Evolutionary conservation across 2,329 filamentous ascomycete genomes (phyloP).

Genomic region (Sporothrix schenckii): DNA sequence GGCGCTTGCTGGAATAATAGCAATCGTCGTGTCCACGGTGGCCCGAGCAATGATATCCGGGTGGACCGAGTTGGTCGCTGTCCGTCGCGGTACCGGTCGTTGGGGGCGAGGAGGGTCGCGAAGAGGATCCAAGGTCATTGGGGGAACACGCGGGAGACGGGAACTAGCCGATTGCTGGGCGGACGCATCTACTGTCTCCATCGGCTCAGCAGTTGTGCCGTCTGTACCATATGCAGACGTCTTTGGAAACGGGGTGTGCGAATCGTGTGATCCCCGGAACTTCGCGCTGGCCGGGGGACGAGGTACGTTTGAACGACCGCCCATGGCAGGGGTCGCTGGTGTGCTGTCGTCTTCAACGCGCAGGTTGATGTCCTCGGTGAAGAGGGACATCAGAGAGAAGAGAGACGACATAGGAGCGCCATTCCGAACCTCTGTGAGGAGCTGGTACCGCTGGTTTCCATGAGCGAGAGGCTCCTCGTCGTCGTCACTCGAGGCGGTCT

Average conservation of each 20-base stretch:
- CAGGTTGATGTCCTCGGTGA: constrained; percentile 91
- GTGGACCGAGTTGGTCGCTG: constrained; percentile 75
- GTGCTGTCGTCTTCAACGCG: constrained; percentile 66
- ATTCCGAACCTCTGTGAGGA: constrained; percentile 96
- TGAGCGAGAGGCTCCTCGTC: constrained; percentile 52
- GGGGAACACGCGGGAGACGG: constrained; percentile 67
- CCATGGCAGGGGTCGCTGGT: constrained; percentile 39
- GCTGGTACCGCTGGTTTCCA: constrained; percentile 82
- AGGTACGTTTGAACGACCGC: constrained; percentile 39
- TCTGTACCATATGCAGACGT: constrained; percentile 44
- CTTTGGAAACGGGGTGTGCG: constrained; percentile 46
- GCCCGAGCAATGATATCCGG: constrained; percentile 97
- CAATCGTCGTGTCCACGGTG: constrained; percentile 95
- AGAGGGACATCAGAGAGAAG: constrained; percentile 95
- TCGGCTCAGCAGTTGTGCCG: constrained; percentile 37
- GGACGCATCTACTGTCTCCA: constrained; percentile 28
- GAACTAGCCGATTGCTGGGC: constrained; percentile 39
- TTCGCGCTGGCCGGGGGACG: constrained; percentile 40
- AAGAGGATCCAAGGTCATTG: constrained; percentile 67
- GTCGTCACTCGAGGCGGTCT: constrained; percentile 57
- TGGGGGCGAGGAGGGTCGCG: constrained; percentile 48
- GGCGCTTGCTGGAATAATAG: constrained; percentile 94
- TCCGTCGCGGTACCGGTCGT: constrained; percentile 51
- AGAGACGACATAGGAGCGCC: constrained; percentile 97
- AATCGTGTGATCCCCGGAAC: constrained; percentile 42